Percentiles rank a stretch among this genome's conserved stretches.
These are phyloP conservation scores for Rhododendron simsii DNA, from an alignment of 148 eudicot species.

Conservation along the genomic window DNA sequence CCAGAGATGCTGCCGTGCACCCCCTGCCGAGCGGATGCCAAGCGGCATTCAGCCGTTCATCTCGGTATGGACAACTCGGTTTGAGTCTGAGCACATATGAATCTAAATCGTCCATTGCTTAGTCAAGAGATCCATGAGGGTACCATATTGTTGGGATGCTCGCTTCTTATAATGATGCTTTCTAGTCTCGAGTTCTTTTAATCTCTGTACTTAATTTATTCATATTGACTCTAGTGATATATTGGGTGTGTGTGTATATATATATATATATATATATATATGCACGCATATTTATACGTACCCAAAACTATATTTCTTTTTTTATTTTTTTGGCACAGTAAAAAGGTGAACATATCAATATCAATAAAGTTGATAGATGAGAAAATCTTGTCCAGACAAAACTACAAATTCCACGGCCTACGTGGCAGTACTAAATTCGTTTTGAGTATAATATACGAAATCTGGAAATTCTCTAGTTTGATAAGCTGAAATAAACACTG, in stretches of 20 bases:
- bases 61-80: rapidly evolving
- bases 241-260: too few relatives aligned
- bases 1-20: too few relatives aligned
- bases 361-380: slow-evolving; percentile 1
- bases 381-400: not conserved
- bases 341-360: slow-evolving; percentile 10
- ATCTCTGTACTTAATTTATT: too few relatives aligned
- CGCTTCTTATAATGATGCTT: too few relatives aligned
- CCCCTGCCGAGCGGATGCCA: too few relatives aligned
- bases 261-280: too few relatives aligned
- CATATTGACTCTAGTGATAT: not conserved
- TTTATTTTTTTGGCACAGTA: not conserved
- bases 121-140: too few relatives aligned
- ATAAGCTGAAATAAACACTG: slow-evolving; percentile 1
- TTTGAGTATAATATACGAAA: slow-evolving; percentile 22
- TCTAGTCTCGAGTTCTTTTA: not conserved
- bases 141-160: too few relatives aligned
- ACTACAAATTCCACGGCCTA: not conserved
- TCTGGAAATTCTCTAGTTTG: slow-evolving; percentile 14
- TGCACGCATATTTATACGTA: too few relatives aligned
- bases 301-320: not conserved
- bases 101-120: too few relatives aligned
- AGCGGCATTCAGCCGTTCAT: too few relatives aligned
- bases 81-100: too few relatives aligned
- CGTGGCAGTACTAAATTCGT: slow-evolving; percentile 7